Percentiles rank a stretch among this genome's conserved stretches.
phyloP scores from a whole-genome alignment of 352 stramenopile species.

The Globisporangium orthogonon region DNA sequence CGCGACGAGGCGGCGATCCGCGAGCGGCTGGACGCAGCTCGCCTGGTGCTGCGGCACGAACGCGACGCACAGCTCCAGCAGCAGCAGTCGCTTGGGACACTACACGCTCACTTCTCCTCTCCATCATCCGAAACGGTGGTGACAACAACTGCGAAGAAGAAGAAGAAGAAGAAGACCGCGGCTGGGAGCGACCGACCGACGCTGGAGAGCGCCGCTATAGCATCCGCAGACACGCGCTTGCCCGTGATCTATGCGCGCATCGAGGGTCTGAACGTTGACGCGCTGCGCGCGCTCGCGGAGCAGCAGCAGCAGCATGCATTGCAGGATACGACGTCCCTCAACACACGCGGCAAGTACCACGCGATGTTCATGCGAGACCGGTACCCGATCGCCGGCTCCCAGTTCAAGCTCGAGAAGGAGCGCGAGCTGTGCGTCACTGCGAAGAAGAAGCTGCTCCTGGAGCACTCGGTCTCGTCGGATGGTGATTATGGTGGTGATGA shows the following conservation, averaged over 20 bases:
- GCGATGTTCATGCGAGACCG: slow-evolving; percentile 51
- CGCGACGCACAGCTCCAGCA: background rate
- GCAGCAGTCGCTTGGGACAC: background rate
- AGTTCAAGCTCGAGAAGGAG: slow-evolving; percentile 65
- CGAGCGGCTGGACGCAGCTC: slow-evolving; percentile 20
- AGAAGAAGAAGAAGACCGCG: background rate
- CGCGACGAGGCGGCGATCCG: slow-evolving; percentile 22
- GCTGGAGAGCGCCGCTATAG: background rate
- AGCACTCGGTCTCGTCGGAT: slow-evolving; percentile 6
- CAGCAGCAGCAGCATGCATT: slow-evolving; percentile 29
- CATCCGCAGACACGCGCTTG: background rate
- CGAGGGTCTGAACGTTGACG: slow-evolving; percentile 29
- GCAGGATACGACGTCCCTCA: slow-evolving; percentile 29
- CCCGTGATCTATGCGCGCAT: slow-evolving; percentile 45
- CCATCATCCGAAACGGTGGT: background rate
- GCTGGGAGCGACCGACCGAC: background rate
- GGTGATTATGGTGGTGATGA: background rate
- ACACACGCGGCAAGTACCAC: slow-evolving; percentile 69
- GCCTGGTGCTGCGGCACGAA: slow-evolving; percentile 11
- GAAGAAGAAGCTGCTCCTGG: slow-evolving; percentile 66
- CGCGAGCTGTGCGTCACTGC: slow-evolving; percentile 41
- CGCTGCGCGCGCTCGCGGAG: slow-evolving; percentile 40
- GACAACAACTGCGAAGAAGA: background rate
- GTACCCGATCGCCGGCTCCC: slow-evolving; percentile 66
- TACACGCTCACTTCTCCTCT: background rate